A percentile compares a stretch with the other conserved stretches of the same genome.
phyloP scores from a whole-genome alignment of 768 basidiomycete species.

The Boletus tomentosulus region DNA sequence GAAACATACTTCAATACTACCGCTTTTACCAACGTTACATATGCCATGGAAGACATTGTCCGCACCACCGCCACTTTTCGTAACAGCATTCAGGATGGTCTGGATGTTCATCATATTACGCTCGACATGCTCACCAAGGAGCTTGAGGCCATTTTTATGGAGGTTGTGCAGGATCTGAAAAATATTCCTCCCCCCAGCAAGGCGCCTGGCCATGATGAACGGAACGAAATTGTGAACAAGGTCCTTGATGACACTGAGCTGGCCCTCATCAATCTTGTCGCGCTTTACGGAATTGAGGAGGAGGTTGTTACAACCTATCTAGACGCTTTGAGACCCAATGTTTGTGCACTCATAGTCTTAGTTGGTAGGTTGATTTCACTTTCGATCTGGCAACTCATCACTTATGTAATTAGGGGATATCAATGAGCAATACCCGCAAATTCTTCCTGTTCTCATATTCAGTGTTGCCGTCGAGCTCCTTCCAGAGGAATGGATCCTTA shows the following conservation, averaged over 20 bases:
- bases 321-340: neutral
- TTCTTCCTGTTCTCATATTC: slow-evolving; percentile 2
- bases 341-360: slow-evolving; percentile 1
- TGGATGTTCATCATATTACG: slow-evolving; percentile 6
- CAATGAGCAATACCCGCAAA: slow-evolving; percentile 4
- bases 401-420: slow-evolving; percentile 3
- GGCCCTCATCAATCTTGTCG: slow-evolving; percentile 2
- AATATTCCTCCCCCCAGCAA: neutral
- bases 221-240: slow-evolving; percentile 3
- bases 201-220: slow-evolving; percentile 3
- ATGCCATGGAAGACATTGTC: slow-evolving; percentile 10
- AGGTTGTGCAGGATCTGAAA: neutral
- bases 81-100: slow-evolving; percentile 1
- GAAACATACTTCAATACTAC: slow-evolving; percentile 1
- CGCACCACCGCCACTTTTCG: slow-evolving; percentile 11
- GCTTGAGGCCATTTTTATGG: slow-evolving; percentile 9
- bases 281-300: slow-evolving; percentile 6
- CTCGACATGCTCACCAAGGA: slow-evolving; percentile 8
- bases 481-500: slow-evolving; percentile 11
- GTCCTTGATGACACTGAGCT: neutral
- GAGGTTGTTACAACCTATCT: slow-evolving; percentile 1
- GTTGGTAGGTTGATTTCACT: slow-evolving; percentile 5
- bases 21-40: slow-evolving; percentile 1
- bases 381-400: too few relatives aligned
- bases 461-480: slow-evolving; percentile 2